phyloP scores from a whole-genome alignment of 345 rosid genomes.

The Anacardium occidentale region DNA sequence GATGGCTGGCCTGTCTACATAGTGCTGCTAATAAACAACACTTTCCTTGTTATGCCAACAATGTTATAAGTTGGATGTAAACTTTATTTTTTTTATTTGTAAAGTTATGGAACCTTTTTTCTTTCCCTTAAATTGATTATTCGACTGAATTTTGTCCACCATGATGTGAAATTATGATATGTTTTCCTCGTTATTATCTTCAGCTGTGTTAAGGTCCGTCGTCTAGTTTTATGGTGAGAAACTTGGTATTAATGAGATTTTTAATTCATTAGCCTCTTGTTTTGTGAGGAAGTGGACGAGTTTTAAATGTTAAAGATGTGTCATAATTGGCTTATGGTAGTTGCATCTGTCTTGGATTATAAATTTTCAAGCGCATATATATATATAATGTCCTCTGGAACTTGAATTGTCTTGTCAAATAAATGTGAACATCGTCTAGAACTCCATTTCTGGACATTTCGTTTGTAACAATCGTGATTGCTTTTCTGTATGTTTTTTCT shows the following conservation, averaged over 20 bases:
- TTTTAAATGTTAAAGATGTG: neutral
- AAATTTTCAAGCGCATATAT: neutral
- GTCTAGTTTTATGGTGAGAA: slow-evolving; percentile 10
- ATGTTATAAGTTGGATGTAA: neutral
- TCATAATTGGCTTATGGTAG: neutral
- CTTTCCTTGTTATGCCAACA: neutral
- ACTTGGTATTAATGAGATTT: neutral
- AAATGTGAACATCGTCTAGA: slow-evolving; percentile 3
- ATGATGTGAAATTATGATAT: neutral
- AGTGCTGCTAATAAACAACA: neutral
- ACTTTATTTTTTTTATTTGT: neutral
- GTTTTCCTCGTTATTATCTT: neutral
- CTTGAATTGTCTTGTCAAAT: neutral
- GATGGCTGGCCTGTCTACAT: neutral
- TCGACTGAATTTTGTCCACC: neutral
- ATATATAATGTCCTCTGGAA: neutral
- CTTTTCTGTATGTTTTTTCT: neutral
- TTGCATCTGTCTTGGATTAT: neutral
- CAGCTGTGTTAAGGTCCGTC: neutral
- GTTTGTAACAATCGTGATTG: neutral
- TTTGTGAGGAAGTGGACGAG: neutral
- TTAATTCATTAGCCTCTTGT: neutral
- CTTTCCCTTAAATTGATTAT: neutral
- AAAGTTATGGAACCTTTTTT: neutral
- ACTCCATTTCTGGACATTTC: neutral